Evolutionary conservation across 495 filamentous ascomycete genomes (phyloP).

Genomic region (Neurospora sublineolata): DNA sequence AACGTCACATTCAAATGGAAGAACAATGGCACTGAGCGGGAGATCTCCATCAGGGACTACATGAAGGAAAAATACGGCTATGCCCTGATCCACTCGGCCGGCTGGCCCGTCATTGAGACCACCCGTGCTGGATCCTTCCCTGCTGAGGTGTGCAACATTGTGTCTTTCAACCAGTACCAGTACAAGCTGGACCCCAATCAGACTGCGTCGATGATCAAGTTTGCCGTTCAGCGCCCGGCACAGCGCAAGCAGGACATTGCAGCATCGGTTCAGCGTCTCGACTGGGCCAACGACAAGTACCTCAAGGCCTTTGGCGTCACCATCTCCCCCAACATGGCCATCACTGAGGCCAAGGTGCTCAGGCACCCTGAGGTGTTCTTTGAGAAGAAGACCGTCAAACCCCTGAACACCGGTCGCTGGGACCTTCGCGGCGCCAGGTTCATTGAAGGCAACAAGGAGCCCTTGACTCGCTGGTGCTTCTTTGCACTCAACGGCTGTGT

Average conservation of each 20-base stretch:
- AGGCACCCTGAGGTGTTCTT: constrained; percentile 60
- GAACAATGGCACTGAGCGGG: constrained; percentile 33
- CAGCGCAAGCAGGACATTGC: constrained; percentile 50
- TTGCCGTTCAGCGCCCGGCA: constrained; percentile 54
- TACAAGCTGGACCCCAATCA: constrained; percentile 63
- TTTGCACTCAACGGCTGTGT: constrained; percentile 16
- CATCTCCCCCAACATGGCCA: constrained; percentile 49
- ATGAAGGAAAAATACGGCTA: constrained; percentile 52
- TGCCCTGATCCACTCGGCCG: constrained; percentile 34
- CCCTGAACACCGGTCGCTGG: constrained; percentile 61
- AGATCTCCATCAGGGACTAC: constrained; percentile 52
- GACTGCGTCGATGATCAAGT: constrained; percentile 79
- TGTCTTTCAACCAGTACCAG: constrained; percentile 59
- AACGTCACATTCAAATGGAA: constrained; percentile 46
- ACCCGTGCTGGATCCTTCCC: constrained; percentile 58
- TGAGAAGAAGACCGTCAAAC: constrained; percentile 36
- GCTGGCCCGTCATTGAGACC: constrained; percentile 59
- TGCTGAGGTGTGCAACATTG: constrained; percentile 54
- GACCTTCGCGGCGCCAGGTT: constrained; percentile 75
- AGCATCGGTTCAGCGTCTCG: constrained; percentile 51
- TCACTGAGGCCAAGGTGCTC: constrained; percentile 59
- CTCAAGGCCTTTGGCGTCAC: constrained; percentile 57
- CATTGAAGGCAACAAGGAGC: constrained; percentile 40
- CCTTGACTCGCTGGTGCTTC: constrained; percentile 63
- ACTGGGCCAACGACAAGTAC: constrained; percentile 57